Evolutionary conservation across 2,329 filamentous ascomycete genomes (phyloP).

Genomic region (Leptodontidium sp.): DNA sequence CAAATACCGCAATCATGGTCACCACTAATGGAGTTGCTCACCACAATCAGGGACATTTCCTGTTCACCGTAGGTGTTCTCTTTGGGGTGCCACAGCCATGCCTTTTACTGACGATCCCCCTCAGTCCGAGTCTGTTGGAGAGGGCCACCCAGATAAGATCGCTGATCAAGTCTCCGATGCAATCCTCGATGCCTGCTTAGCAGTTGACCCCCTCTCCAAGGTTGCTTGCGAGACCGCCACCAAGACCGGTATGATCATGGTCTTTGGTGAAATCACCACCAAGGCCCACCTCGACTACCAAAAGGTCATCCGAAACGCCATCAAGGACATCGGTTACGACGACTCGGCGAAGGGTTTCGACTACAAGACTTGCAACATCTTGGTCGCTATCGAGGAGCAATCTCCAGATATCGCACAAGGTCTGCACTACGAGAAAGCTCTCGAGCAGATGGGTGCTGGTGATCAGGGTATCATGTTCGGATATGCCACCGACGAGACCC

Average conservation of each 20-base stretch:
- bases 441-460: conserved; percentile 97
- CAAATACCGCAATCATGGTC: conserved; percentile 69
- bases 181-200: conserved; percentile 96
- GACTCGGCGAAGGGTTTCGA: conserved; percentile 97
- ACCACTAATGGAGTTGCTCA: conserved; percentile 48
- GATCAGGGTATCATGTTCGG: conserved; percentile 99
- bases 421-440: conserved; percentile 96
- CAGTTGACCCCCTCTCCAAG: conserved; percentile 96
- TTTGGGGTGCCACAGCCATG: conserved; percentile 9
- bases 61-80: conserved; percentile 73
- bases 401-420: conserved; percentile 98
- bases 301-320: conserved; percentile 90
- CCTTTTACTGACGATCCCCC: conserved; percentile 28
- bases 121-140: conserved; percentile 85
- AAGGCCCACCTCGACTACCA: conserved; percentile 97
- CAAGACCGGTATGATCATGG: conserved; percentile 99
- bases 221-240: conserved; percentile 99
- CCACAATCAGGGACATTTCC: conserved; percentile 75
- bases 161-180: conserved; percentile 98
- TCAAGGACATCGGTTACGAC: conserved; percentile 99
- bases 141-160: conserved; percentile 96
- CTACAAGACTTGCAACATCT: conserved; percentile 99
- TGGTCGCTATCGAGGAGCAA: conserved; percentile 99
- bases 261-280: conserved; percentile 98
- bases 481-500: conserved; percentile 99